These are phyloP conservation scores for Paxillus rubicundulus DNA, from an alignment of 768 basidiomycete genomes.

Conservation along the genomic window DNA sequence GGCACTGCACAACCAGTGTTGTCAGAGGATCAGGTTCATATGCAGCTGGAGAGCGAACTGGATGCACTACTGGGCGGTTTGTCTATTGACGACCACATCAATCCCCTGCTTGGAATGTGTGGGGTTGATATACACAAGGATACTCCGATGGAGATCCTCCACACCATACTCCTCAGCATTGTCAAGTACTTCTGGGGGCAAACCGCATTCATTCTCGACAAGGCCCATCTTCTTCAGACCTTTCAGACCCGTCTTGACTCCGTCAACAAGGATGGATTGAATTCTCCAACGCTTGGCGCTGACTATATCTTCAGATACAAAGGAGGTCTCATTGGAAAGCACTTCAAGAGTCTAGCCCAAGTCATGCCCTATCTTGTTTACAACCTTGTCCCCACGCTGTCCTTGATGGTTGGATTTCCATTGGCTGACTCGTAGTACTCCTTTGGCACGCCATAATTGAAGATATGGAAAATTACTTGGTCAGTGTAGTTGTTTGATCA, in stretches of 20 bases:
- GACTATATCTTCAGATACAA: constrained; percentile 33
- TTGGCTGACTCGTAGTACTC: constrained; percentile 34
- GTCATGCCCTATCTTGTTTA: constrained; percentile 28
- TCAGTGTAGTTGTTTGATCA: too few relatives aligned
- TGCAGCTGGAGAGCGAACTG: not conserved
- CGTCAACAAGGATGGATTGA: constrained; percentile 20
- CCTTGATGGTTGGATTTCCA: constrained; percentile 30
- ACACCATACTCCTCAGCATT: constrained; percentile 32
- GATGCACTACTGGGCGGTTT: not conserved
- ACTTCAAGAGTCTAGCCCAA: constrained; percentile 30
- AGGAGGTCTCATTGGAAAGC: constrained; percentile 31
- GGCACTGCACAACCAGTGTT: not conserved
- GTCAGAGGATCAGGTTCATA: not conserved
- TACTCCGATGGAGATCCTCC: constrained; percentile 33
- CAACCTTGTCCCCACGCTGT: constrained; percentile 23
- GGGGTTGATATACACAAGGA: constrained; percentile 29
- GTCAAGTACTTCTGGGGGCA: constrained; percentile 33
- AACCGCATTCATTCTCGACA: constrained; percentile 19
- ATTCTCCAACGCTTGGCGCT: constrained; percentile 24
- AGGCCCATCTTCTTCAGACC: constrained; percentile 12
- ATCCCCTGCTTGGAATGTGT: constrained; percentile 1
- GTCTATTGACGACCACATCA: constrained; percentile 1
- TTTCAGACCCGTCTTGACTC: constrained; percentile 30
- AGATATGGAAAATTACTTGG: constrained; percentile 36
- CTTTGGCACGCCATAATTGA: constrained; percentile 42